Base-by-base conservation (phyloP, 2,329 filamentous ascomycete species). In the Sclerotinia borealis region DNA sequence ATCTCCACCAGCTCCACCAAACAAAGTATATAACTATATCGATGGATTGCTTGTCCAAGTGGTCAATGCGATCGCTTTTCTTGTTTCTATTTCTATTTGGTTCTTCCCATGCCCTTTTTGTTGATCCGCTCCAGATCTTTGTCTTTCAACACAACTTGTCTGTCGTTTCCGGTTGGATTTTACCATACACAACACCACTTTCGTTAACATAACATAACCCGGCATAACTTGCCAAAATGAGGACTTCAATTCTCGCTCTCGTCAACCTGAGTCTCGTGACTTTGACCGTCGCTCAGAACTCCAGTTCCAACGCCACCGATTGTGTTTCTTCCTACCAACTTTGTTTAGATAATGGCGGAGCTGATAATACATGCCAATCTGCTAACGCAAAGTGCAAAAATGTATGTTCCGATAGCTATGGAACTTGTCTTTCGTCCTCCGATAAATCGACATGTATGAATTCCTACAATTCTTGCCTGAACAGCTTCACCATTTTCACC, bases 371-470 rank as follows among this genome's bases (percentile, higher is more conserved):
- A 3, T 66, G 64, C 36, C 37, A 66, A 34, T 61, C 56, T 5
- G 34, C 54, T 10, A 66, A 64, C 11, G 64, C 64, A 17, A 61
- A 52, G 27, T 66, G 64, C 56, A 66, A 66, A 10, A 64, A 66
- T 39, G 13, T 13, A 7, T 66, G 64, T 36, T 34, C 47, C 15
- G 45, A 60, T 25, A 22, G 25, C 17, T 60, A 52, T 11, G 58
- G 45, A 17, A 31, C 34, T 2, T 60, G 58, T 13, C 58, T 60
- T 39, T 31, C 19, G n/a, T 31, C 34, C 1, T 36, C 19, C 31
- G 19, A 60, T 25, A 25, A 10, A 19, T 19, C 58, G 4, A 34
- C 45, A 31, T 60, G 58, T 15, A 60, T 41, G 25, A 60, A 17
- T 15, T 10, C 19, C 8, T 60, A 52, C n/a, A 60, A 60, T 25